A percentile compares a stretch with the other conserved stretches of the same genome.
These are phyloP conservation scores for Penicillium thymicola DNA, from an alignment of 2,329 filamentous ascomycete genomes.

Conservation along the genomic window DNA sequence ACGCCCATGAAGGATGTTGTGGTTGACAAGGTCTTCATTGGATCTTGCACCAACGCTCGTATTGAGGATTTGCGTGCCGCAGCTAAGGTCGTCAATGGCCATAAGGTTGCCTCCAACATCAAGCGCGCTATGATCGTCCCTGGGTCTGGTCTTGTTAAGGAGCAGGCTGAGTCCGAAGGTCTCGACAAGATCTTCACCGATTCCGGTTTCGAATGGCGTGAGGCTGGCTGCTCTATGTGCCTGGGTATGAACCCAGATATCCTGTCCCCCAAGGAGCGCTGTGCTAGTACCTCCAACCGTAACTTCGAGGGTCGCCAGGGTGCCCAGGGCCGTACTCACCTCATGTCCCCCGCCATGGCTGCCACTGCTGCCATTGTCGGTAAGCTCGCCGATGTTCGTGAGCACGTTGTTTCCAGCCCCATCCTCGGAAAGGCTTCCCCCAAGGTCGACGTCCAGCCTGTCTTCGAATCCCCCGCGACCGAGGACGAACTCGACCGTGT, in stretches of 20 bases:
- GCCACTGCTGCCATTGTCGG: constrained; percentile 86
- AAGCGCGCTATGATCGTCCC: constrained; percentile 96
- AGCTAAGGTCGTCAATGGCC: constrained; percentile 79
- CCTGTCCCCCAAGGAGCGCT: constrained; percentile 84
- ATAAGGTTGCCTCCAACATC: constrained; percentile 80
- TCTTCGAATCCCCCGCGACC: constrained; percentile 56
- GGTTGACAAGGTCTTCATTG: constrained; percentile 96
- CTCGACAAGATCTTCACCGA: constrained; percentile 89
- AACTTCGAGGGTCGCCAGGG: constrained; percentile 98
- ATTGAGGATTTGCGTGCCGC: constrained; percentile 93
- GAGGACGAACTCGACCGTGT: constrained; percentile 64
- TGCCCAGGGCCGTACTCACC: constrained; percentile 82
- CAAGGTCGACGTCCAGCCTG: constrained; percentile 58
- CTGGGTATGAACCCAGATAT: constrained; percentile 99
- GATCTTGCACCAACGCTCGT: constrained; percentile 94
- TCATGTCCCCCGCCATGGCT: constrained; percentile 97
- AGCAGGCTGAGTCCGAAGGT: constrained; percentile 84
- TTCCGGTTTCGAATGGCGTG: constrained; percentile 95
- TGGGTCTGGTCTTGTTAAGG: constrained; percentile 90
- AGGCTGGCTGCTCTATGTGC: constrained; percentile 98
- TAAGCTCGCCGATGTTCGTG: constrained; percentile 87
- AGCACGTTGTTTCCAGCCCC: constrained; percentile 57
- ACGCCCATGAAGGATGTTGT: constrained; percentile 88
- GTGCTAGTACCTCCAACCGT: constrained; percentile 91
- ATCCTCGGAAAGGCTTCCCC: constrained; percentile 52